These are phyloP conservation scores for Zychaea mexicana DNA, from an alignment of 371 early-diverging fungal genomes.

Conservation along the genomic window DNA sequence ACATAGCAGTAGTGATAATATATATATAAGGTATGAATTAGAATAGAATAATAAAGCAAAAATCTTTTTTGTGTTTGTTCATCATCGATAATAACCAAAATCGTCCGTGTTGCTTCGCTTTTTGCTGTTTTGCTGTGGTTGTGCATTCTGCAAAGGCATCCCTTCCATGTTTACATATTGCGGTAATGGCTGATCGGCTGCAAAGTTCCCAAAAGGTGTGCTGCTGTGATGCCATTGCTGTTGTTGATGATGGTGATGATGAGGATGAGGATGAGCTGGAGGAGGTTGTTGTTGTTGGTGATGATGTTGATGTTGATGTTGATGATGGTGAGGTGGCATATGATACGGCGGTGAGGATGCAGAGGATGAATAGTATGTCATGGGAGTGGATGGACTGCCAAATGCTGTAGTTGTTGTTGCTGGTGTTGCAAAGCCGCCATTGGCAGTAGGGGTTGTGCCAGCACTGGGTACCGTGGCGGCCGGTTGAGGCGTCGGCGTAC, in stretches of 20 bases:
- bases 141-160: neutral
- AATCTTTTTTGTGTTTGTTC: neutral
- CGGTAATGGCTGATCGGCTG: neutral
- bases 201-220: neutral
- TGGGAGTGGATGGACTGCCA: neutral
- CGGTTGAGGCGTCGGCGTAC: neutral
- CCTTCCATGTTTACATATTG: neutral
- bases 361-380: constrained; percentile 6
- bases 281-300: constrained; percentile 10
- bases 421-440: constrained; percentile 3
- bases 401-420: neutral
- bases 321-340: neutral
- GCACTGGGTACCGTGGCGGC: neutral
- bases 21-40: neutral
- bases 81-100: neutral
- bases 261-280: neutral
- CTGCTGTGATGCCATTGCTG: neutral
- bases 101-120: neutral
- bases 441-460: neutral
- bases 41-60: neutral
- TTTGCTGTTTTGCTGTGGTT: constrained; percentile 1
- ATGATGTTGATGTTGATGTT: constrained; percentile 2
- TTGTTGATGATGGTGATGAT: neutral
- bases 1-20: neutral
- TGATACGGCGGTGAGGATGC: constrained; percentile 2